Conservation (phyloP, 495 filamentous ascomycete species). For the Aspergillus asperescens region DNA sequence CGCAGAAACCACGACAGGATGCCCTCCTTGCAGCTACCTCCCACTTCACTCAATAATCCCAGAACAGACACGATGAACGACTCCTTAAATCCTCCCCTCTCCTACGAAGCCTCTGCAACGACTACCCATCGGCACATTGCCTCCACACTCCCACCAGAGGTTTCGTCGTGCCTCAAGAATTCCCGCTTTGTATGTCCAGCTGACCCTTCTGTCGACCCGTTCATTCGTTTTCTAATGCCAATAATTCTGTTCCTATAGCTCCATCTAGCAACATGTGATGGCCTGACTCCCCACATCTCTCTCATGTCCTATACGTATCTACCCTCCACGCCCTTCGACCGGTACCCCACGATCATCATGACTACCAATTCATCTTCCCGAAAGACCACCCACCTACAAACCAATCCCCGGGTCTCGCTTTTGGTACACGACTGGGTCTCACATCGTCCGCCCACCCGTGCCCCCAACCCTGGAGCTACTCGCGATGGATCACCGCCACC, state of each 20-base stretch:
- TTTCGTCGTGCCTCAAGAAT: slow-evolving; percentile 86
- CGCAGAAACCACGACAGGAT: neutral
- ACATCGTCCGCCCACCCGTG: slow-evolving; percentile 78
- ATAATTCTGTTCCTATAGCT: slow-evolving; percentile 56
- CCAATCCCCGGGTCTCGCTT: slow-evolving; percentile 87
- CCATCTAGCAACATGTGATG: slow-evolving; percentile 84
- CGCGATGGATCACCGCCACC: slow-evolving; percentile 58
- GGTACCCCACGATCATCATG: slow-evolving; percentile 80
- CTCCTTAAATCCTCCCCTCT: slow-evolving; percentile 53
- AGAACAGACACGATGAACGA: slow-evolving; percentile 39
- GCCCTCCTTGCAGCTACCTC: slow-evolving; percentile 3
- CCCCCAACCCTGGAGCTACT: slow-evolving; percentile 45
- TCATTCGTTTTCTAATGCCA: neutral
- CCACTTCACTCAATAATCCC: neutral
- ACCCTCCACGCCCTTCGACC: slow-evolving; percentile 68
- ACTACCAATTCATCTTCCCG: slow-evolving; percentile 83
- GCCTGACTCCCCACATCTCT: slow-evolving; percentile 83
- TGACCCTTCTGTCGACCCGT: neutral
- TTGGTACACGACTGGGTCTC: slow-evolving; percentile 98
- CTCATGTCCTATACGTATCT: slow-evolving; percentile 99
- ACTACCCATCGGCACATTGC: slow-evolving; percentile 65
- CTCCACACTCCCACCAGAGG: slow-evolving; percentile 68
- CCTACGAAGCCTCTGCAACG: slow-evolving; percentile 68
- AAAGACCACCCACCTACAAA: slow-evolving; percentile 80
- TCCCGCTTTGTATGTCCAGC: slow-evolving; percentile 72